Evolutionary conservation across 2,329 filamentous ascomycete species (phyloP).

Genomic region (Paradendryphiella salina): DNA sequence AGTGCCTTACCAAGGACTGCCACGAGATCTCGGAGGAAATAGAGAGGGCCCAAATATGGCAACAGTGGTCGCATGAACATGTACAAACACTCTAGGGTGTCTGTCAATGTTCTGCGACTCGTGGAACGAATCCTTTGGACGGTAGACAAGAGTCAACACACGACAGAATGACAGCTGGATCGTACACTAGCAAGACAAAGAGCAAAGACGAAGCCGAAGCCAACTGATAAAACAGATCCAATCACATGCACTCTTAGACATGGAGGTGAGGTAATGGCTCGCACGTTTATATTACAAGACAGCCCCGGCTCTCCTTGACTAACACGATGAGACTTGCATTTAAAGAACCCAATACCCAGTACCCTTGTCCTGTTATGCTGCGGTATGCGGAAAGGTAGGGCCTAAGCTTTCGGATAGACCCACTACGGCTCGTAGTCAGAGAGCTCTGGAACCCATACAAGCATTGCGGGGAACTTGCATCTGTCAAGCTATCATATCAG

Average conservation of each 20-base stretch:
- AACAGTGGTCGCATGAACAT: conserved; percentile 29
- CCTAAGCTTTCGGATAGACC: conserved; percentile 22
- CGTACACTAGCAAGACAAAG: conserved; percentile 20
- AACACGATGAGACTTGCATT: conserved; percentile 17
- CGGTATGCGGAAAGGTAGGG: conserved; percentile 14
- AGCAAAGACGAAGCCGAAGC: conserved; percentile 26
- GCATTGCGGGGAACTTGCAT: conserved; percentile 9
- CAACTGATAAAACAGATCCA: conserved; percentile 11
- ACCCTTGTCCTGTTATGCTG: conserved; percentile 17
- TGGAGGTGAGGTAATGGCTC: conserved; percentile 2
- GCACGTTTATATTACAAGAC: conserved; percentile 25
- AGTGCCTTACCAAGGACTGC: conserved; percentile 28
- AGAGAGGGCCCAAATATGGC: conserved; percentile 14
- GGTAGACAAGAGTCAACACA: conserved; percentile 18
- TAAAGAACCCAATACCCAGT: conserved; percentile 13
- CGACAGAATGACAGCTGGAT: conserved; percentile 10
- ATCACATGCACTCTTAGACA: conserved; percentile 7
- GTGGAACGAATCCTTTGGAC: conserved; percentile 24
- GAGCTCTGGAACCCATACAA: conserved; percentile 24
- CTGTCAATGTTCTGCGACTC: conserved; percentile 22
- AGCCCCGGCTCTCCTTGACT: conserved; percentile 4
- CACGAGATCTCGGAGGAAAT: conserved; percentile 29
- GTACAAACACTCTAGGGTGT: conserved; percentile 40
- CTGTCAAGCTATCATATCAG: conserved; percentile 1
- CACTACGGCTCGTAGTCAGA: conserved; percentile 11